Base-by-base conservation (phyloP, 75 land plant genomes). In the Pinus tabuliformis region DNA sequence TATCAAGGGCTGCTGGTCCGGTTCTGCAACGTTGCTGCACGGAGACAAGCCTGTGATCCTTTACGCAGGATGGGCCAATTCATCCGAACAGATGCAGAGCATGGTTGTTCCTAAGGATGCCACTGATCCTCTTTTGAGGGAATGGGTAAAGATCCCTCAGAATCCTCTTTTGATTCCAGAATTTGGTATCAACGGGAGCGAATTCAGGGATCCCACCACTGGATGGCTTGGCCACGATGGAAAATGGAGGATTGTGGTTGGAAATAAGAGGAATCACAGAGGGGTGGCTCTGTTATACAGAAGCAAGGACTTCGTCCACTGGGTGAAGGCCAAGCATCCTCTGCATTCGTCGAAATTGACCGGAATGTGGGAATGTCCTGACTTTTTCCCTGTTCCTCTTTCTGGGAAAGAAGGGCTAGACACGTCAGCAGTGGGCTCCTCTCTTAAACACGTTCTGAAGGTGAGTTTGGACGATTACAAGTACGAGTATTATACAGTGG, bases 331-430 rank as follows among this genome's bases (percentile, higher is more conserved):
- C 24, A 42, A 74, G 11, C 78, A 81, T 37, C 90, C 82, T 0
- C 57, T 93, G 1, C 90, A 93, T 59, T 75, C 81, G 0, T 60
- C 37, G 1, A 33, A 45, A 3, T 45, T 33, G n/a, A 85, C 88
- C 0, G 96, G 96, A 0, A 91, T 87, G 89, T 93, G 91, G 94
- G 96, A 93, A 65, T 89, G 94, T 81, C 91, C 87, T 4, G 96
- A 93, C 65, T 93, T 93, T 74, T 93, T 62, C 66, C 94, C 94
- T 0, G 96, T 91, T 36, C 22, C 76, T 21, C 4, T 75, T n/a
- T 2, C 37, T 12, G 73, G 78, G 6, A 45, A 11, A 2, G 42
- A 30, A 14, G 92, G 89, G 8, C 57, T 86, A 59, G 89, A 86
- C 21, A 75, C 88, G 1, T 86, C 90, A 1, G 62, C 62, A n/a